Evolutionary conservation across 2,329 filamentous ascomycete species (phyloP).

Genomic region (Claviceps arundinis): DNA sequence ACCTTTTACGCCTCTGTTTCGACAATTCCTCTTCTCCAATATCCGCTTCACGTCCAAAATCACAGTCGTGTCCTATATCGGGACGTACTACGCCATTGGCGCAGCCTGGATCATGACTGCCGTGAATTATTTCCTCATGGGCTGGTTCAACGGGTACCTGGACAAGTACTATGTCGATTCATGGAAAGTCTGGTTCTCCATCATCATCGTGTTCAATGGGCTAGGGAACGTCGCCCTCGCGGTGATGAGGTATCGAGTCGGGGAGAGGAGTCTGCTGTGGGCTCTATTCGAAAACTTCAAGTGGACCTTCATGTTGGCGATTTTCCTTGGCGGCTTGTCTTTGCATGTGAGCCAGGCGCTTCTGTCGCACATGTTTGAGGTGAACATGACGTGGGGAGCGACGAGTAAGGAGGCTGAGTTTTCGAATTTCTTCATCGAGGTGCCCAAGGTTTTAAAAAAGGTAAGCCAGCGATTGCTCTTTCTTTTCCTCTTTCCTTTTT

Average conservation of each 20-base stretch:
- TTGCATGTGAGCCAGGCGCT: slow-evolving; percentile 72
- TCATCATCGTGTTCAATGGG: slow-evolving; percentile 65
- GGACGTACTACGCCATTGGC: slow-evolving; percentile 68
- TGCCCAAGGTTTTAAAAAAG: slow-evolving; percentile 63
- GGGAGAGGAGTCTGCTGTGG: slow-evolving; percentile 45
- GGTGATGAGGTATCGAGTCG: slow-evolving; percentile 58
- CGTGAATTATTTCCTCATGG: slow-evolving; percentile 62
- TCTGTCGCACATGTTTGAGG: slow-evolving; percentile 69
- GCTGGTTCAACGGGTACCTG: slow-evolving; percentile 64
- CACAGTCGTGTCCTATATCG: slow-evolving; percentile 64
- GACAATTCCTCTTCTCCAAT: slow-evolving; percentile 56
- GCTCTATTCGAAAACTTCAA: slow-evolving; percentile 53
- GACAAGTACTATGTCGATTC: slow-evolving; percentile 72
- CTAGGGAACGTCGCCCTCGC: slow-evolving; percentile 61
- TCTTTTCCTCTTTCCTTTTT: not conserved
- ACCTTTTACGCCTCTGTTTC: slow-evolving; percentile 69
- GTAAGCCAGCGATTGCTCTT: slow-evolving; percentile 35
- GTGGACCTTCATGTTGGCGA: slow-evolving; percentile 60
- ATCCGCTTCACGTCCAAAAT: slow-evolving; percentile 66
- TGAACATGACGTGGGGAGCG: slow-evolving; percentile 77
- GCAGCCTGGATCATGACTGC: slow-evolving; percentile 63
- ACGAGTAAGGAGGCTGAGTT: slow-evolving; percentile 73
- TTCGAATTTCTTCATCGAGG: slow-evolving; percentile 74
- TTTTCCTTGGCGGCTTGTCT: slow-evolving; percentile 72
- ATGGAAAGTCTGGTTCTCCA: slow-evolving; percentile 70